Evolutionary conservation across 2,329 filamentous ascomycete genomes (phyloP), one percentile per base, ranked within the genome.

Genomic region (Mariannaea elegans): DNA sequence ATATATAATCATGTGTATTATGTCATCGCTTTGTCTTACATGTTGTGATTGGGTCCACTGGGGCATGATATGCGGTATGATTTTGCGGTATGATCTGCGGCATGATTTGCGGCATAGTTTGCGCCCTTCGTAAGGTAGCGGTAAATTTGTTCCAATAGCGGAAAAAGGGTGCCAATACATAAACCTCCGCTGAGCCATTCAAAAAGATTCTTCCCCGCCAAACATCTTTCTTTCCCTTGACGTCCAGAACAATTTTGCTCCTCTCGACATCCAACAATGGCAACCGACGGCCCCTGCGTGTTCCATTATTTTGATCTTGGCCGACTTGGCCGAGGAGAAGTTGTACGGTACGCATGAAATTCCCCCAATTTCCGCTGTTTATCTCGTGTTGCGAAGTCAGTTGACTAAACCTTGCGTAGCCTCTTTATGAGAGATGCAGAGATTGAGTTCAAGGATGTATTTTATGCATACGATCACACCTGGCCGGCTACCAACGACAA

Each of bases 251-350:
- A 9, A 14, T 4, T 4, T 4, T 9, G 4, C 36, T 19, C 36
- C 6, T 18, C 16, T 39, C 16, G 36, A 19, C 16, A 19, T n/a
- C 14, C n/a, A 24, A 44, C 21, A 36, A 44, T 44, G 41, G 12
- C 41, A 13, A 13, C 41, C 7, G 12, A 13, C 3, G 19, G 29
- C 24, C 39, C 52, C 48, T 61, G 64, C 7, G 53, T 69, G 14
- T 65, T 67, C 31, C 69, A 72, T 46, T 72, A 72, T 41, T 62
- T 72, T 3, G 61, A 56, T 27, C 62, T 72, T 27, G 71, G 71
- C 58, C 59, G 65, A 13, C 53, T 72, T 13, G 71, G 71, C 7
- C 70, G 71, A 2, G 71, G 71, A 23, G 71, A 72, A 38, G 70
- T 72, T 8, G 49, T 71, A 13, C 66, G 64, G 70, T 72, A 24